Evolutionary conservation across 2,329 filamentous ascomycete species (phyloP).

Genomic region (Endothia cerciana): DNA sequence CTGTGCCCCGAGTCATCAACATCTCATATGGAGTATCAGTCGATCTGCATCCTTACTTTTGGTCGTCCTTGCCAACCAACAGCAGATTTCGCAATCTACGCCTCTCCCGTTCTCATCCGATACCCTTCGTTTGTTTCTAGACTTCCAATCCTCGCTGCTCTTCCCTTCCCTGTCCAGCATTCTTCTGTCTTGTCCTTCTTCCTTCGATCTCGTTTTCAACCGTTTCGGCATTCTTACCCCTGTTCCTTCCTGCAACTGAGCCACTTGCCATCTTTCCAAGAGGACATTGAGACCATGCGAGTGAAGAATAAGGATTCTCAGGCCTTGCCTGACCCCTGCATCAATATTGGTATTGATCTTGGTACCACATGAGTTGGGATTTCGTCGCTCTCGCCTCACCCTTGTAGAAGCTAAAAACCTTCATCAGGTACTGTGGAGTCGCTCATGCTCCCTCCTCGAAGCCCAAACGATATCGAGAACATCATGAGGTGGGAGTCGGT

Average conservation of each 20-base stretch:
- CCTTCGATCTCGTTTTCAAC: too few relatives aligned
- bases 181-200: too few relatives aligned
- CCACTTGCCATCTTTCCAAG: too few relatives aligned
- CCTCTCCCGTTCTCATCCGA: neutral
- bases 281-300: neutral
- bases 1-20: neutral
- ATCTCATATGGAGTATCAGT: neutral
- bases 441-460: conserved; percentile 42
- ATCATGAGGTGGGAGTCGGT: conserved; percentile 38
- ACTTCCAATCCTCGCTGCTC: too few relatives aligned
- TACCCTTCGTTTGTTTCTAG: too few relatives aligned
- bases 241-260: neutral
- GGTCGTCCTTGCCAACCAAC: neutral
- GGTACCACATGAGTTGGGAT: conserved; percentile 33
- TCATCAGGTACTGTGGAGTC: conserved; percentile 48
- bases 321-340: conserved; percentile 4
- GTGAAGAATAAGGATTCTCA: neutral
- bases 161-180: too few relatives aligned
- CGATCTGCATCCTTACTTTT: neutral
- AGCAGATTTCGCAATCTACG: neutral
- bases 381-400: too few relatives aligned
- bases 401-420: neutral
- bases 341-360: conserved; percentile 50
- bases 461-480: conserved; percentile 28
- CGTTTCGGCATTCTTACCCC: neutral